Percentiles rank a stretch among this genome's conserved stretches.
These are phyloP conservation scores for Pochonia chlamydosporia DNA, from an alignment of 2,329 filamentous ascomycete species.

Conservation along the genomic window DNA sequence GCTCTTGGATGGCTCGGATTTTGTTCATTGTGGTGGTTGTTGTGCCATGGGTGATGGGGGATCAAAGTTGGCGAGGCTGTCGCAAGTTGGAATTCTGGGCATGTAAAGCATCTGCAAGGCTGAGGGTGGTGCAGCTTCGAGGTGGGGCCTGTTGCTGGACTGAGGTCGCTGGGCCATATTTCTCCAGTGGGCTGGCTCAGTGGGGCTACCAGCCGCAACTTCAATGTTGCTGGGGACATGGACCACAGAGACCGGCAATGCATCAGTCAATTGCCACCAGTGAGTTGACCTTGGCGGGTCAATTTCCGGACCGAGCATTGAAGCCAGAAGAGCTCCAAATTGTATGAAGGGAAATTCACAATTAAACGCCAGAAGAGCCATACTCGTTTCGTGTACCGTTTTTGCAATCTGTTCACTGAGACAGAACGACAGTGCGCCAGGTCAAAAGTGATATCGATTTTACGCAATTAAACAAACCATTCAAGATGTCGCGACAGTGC, in stretches of 20 bases:
- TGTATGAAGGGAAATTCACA: not conserved
- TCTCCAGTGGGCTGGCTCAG: not conserved
- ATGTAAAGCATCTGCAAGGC: slow-evolving; percentile 9
- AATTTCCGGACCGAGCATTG: slow-evolving; percentile 29
- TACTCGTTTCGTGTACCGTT: not conserved
- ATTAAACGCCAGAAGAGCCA: not conserved
- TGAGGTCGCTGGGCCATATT: no score
- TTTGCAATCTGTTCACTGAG: not conserved
- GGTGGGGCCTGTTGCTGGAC: no score
- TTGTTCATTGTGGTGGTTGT: slow-evolving; percentile 66
- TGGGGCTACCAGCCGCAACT: not conserved
- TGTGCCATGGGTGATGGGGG: not conserved
- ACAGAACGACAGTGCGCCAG: not conserved
- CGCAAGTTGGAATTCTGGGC: not conserved
- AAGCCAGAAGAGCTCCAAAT: not conserved
- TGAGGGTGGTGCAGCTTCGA: no score
- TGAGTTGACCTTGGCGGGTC: slow-evolving; percentile 24
- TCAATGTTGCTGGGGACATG: no score
- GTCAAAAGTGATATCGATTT: not conserved
- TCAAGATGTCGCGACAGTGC: slow-evolving; percentile 22
- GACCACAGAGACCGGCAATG: no score
- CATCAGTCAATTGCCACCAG: no score
- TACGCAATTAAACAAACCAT: not conserved
- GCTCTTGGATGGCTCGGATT: slow-evolving; percentile 83
- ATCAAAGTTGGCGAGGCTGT: slow-evolving; percentile 1